Base-by-base conservation (phyloP, 164 flowering plant species). In the Hamamelis virginiana region DNA sequence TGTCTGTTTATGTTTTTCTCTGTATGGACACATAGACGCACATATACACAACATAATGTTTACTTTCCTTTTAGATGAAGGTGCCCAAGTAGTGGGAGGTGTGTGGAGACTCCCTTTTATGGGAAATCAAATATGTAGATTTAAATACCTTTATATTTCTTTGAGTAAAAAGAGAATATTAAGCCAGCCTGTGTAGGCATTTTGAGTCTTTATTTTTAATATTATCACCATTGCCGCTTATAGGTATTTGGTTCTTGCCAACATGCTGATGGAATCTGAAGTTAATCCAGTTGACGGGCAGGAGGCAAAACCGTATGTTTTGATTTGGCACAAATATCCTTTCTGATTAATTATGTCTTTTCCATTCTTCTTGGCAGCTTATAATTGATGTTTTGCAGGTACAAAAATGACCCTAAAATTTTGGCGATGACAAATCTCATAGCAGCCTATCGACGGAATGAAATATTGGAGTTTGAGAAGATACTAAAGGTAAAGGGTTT, bases 241-340 rank as follows among this genome's bases (percentile, higher is more conserved):
- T 79, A 91, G 98, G 67, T 91, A 91, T 71, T 78, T 96, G 78
- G 97, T 92, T 66, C 88, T 92, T 63, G 96, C 98, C 1, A 92
- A 90, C 81, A 92, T 92, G 99, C 82, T 92, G 67, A 96, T 96
- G 99, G 97, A 93, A 69, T 96, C 99, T 71, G 89, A 89, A 82
- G 99, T 96, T 67, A 96, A 96, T 74, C 99, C 99, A 52, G 93
- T 96, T 80, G 99, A 96, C 72, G 98, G 95, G 33, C 98, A 96
- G 73, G 98, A 96, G 82, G 99, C 99, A 56, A 96, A 96, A 80
- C 99, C 98, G 99, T 96, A 83, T 75, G 97, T 72, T 71, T 16
- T 59, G 19, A 47, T 28, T 59, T 59, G 13, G n/a, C n/a, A n/a
- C n/a, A n/a, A n/a, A n/a, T n/a, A n/a, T n/a, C n/a, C n/a, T n/a